Evolutionary conservation across 345 rosid species (phyloP).

Genomic region (Lagerstroemia speciosa): DNA sequence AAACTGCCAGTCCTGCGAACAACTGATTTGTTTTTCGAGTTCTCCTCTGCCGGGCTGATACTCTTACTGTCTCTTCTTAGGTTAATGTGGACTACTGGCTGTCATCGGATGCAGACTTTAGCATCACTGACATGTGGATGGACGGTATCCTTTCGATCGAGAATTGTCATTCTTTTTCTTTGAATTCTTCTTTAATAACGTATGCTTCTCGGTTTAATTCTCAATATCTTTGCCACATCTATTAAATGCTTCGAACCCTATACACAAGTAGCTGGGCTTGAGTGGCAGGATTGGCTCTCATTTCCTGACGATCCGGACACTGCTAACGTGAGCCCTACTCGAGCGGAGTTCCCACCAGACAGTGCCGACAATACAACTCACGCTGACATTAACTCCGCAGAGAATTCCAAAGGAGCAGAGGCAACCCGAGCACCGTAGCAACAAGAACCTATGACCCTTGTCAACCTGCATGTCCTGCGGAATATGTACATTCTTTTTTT

Average conservation of each 20-base stretch:
- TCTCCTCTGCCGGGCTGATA: not conserved
- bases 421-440: not conserved
- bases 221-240: not conserved
- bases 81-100: slow-evolving; percentile 8
- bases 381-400: not conserved
- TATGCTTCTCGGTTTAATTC: not conserved
- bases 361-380: not conserved
- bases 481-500: not conserved
- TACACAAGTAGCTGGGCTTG: slow-evolving; percentile 3
- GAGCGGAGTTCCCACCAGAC: not conserved
- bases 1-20: too few species aligned
- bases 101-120: not conserved
- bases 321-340: not conserved
- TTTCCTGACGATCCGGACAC: slow-evolving; percentile 1
- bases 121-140: slow-evolving; percentile 1
- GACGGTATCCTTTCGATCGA: not conserved
- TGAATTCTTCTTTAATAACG: not conserved
- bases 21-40: not conserved
- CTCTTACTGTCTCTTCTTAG: not conserved
- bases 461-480: not conserved
- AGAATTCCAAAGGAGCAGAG: not conserved
- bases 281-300: slow-evolving; percentile 1
- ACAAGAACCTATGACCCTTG: not conserved
- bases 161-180: not conserved
- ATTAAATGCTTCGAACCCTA: not conserved